Evolutionary conservation across 2,329 filamentous ascomycete species (phyloP).

Genomic region (Didymella lethalis): DNA sequence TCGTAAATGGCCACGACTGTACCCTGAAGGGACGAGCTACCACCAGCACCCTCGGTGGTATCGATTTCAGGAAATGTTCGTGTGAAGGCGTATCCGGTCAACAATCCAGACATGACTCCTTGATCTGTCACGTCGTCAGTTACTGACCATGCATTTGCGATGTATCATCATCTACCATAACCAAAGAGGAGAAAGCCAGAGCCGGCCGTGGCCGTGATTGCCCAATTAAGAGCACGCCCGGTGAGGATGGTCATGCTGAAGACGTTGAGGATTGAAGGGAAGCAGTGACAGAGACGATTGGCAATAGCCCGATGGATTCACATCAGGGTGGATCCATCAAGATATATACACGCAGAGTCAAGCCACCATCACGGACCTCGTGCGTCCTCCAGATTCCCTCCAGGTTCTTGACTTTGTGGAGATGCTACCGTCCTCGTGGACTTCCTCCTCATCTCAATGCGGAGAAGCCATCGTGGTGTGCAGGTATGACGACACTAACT

Average conservation of each 20-base stretch:
- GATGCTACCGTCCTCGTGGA: background rate
- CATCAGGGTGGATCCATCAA: background rate
- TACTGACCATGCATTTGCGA: too few relatives aligned
- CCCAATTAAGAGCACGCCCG: background rate
- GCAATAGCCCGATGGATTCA: background rate
- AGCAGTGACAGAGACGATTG: background rate
- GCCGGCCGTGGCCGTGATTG: background rate
- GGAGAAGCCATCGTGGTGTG: background rate
- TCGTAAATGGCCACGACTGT: background rate
- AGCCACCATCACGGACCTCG: background rate
- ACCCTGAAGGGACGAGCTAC: background rate
- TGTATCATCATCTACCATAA: background rate
- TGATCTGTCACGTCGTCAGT: background rate
- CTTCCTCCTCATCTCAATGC: background rate
- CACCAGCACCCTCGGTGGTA: background rate
- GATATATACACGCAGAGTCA: background rate
- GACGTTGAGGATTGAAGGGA: background rate
- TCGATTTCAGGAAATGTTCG: background rate
- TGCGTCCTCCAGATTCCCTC: background rate
- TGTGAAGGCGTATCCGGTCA: background rate
- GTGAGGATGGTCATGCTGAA: background rate
- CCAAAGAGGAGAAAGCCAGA: background rate
- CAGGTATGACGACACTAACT: background rate
- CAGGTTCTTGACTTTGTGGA: background rate
- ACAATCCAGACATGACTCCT: background rate